phyloP scores from a whole-genome alignment of 73 alveolate species.

The Paramecium primaurelia region DNA sequence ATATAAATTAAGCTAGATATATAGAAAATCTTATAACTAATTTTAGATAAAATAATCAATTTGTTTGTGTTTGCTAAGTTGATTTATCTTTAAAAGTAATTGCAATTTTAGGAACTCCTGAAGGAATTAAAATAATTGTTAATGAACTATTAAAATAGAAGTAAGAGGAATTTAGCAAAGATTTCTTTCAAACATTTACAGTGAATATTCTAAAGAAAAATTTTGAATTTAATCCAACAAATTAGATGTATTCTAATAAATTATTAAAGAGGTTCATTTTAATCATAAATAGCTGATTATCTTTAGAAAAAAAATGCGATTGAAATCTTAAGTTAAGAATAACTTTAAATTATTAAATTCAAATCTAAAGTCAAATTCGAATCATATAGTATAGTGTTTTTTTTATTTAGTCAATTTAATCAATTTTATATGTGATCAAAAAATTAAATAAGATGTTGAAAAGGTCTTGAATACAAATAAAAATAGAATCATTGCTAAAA shows the following conservation, averaged over 20 bases:
- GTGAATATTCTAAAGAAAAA: not conserved
- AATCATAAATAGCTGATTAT: not conserved
- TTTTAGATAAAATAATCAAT: not conserved
- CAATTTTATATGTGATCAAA: not conserved
- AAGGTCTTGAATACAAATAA: not conserved
- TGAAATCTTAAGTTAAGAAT: not conserved
- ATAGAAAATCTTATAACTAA: not conserved
- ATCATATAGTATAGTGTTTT: not conserved
- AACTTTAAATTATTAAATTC: not conserved
- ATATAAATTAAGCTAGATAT: not conserved
- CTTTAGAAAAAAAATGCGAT: not conserved
- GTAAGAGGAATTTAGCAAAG: not conserved
- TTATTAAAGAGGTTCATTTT: not conserved
- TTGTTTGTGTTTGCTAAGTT: not conserved
- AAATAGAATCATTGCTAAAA: not conserved
- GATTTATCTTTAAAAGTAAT: not conserved
- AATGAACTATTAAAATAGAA: not conserved
- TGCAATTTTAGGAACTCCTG: not conserved
- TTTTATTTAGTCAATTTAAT: not conserved
- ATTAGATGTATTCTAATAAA: not conserved
- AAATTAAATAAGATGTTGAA: not conserved
- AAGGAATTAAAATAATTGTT: not conserved
- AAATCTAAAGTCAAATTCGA: not conserved
- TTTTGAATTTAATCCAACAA: not conserved
- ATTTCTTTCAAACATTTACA: not conserved